A percentile compares a stretch with the other conserved stretches of the same genome.
Evolutionary conservation across 83 land plant species (phyloP).

Genomic region (Picea abies): DNA sequence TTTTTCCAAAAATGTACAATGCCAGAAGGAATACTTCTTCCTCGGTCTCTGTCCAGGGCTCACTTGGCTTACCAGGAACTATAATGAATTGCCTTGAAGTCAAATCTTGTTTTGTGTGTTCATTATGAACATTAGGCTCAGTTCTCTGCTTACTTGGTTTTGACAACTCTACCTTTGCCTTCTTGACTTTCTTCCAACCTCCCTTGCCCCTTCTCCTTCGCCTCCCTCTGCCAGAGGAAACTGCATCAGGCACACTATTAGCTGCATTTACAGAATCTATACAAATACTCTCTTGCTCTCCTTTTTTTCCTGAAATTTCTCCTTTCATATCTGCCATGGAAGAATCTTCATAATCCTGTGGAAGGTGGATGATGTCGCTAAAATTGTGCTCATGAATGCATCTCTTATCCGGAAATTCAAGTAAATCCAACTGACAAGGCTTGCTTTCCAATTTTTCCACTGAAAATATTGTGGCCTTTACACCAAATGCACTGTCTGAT

Average conservation of each 20-base stretch:
- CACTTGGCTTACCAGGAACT: constrained; percentile 39
- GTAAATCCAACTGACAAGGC: constrained; percentile 2
- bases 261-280: constrained; percentile 3
- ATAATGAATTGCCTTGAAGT: constrained; percentile 14
- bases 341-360: constrained; percentile 5
- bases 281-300: constrained; percentile 1
- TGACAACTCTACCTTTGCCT: constrained; percentile 9
- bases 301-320: neutral
- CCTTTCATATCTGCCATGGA: neutral
- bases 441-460: constrained; percentile 8
- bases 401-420: neutral
- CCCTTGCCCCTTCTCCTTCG: constrained; percentile 9
- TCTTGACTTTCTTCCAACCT: constrained; percentile 8
- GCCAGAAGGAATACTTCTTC: constrained; percentile 64
- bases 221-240: constrained; percentile 10
- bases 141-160: constrained; percentile 6
- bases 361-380: neutral
- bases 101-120: neutral
- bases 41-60: constrained; percentile 55
- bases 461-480: neutral
- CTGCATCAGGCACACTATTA: constrained; percentile 7
- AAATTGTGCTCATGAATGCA: neutral
- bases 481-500: neutral
- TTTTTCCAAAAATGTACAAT: constrained; percentile 79
- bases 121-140: constrained; percentile 5